phyloP scores from a whole-genome alignment of 768 basidiomycete genomes.

The Psilocybe subaeruginosa region DNA sequence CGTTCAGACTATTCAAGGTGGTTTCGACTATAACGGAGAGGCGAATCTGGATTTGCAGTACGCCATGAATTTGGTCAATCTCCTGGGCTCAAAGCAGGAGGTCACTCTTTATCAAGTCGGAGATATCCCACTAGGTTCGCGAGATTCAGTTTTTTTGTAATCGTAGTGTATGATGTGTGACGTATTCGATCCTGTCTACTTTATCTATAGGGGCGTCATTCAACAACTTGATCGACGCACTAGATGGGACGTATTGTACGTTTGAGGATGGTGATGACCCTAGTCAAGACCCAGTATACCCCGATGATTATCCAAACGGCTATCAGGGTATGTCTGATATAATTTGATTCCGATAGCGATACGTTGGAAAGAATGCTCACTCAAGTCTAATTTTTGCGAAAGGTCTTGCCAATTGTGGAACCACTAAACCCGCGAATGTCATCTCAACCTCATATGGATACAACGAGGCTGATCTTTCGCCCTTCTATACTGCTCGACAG shows the following conservation, averaged over 20 bases:
- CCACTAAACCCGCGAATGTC: slow-evolving; percentile 39
- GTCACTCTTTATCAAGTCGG: slow-evolving; percentile 46
- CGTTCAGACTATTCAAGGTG: slow-evolving; percentile 35
- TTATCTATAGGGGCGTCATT: slow-evolving; percentile 37
- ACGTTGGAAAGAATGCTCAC: background rate
- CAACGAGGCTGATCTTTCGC: slow-evolving; percentile 41
- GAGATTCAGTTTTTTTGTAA: background rate
- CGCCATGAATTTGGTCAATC: slow-evolving; percentile 47
- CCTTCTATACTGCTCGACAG: slow-evolving; percentile 39
- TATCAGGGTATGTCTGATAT: slow-evolving; percentile 28
- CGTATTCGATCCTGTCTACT: background rate
- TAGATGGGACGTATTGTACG: slow-evolving; percentile 43
- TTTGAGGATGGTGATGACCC: slow-evolving; percentile 45
- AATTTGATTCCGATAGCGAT: background rate
- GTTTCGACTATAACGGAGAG: slow-evolving; percentile 51
- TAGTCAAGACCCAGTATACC: slow-evolving; percentile 35
- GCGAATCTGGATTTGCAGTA: slow-evolving; percentile 58
- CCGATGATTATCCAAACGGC: slow-evolving; percentile 30
- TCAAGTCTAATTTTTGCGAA: background rate
- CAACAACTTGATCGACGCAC: slow-evolving; percentile 48
- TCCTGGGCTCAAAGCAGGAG: slow-evolving; percentile 25
- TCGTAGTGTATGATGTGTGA: background rate
- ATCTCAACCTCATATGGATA: slow-evolving; percentile 45
- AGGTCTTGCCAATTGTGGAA: slow-evolving; percentile 38
- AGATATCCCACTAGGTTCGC: slow-evolving; percentile 37